Percentiles rank a stretch among this genome's conserved stretches.
Evolutionary conservation across 352 stramenopile genomes (phyloP).

Genomic region (Phytophthora citrophthora): DNA sequence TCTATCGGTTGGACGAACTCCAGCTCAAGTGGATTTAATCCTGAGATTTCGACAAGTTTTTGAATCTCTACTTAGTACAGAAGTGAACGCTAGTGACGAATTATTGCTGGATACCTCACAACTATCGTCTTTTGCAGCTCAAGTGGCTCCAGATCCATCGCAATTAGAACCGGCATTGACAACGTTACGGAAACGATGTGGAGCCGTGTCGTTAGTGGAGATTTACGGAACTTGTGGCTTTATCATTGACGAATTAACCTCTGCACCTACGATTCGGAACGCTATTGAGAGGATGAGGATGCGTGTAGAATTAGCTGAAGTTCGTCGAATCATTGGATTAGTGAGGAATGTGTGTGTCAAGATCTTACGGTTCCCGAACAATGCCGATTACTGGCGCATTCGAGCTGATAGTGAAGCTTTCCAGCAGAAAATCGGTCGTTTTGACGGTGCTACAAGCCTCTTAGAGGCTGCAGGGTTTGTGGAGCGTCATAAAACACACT

Average conservation of each 20-base stretch:
- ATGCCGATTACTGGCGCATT: conserved; percentile 75
- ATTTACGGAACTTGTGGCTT: conserved; percentile 67
- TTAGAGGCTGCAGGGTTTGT: conserved; percentile 67
- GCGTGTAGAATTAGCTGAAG: conserved; percentile 52
- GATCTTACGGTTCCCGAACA: conserved; percentile 73
- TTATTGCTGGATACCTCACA: conserved; percentile 46
- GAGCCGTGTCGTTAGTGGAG: conserved; percentile 61
- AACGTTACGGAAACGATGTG: conserved; percentile 51
- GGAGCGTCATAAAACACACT: conserved; percentile 60
- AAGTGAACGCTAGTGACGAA: conserved; percentile 14
- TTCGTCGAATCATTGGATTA: conserved; percentile 59
- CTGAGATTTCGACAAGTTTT: conserved; percentile 71
- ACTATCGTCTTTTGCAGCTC: conserved; percentile 50
- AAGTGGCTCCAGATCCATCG: conserved; percentile 47
- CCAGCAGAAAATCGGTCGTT: conserved; percentile 66
- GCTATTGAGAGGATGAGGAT: conserved; percentile 63
- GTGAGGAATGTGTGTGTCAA: conserved; percentile 68
- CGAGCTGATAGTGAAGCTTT: conserved; percentile 62
- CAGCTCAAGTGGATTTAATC: conserved; percentile 62
- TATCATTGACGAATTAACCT: conserved; percentile 70
- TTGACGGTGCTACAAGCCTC: conserved; percentile 62
- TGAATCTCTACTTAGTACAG: conserved; percentile 41
- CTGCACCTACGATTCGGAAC: conserved; percentile 58
- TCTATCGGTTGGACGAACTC: conserved; percentile 63
- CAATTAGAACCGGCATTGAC: conserved; percentile 49